Evolutionary conservation across 169 alveolate genomes (phyloP).

Genomic region (Besnoitia besnoiti): DNA sequence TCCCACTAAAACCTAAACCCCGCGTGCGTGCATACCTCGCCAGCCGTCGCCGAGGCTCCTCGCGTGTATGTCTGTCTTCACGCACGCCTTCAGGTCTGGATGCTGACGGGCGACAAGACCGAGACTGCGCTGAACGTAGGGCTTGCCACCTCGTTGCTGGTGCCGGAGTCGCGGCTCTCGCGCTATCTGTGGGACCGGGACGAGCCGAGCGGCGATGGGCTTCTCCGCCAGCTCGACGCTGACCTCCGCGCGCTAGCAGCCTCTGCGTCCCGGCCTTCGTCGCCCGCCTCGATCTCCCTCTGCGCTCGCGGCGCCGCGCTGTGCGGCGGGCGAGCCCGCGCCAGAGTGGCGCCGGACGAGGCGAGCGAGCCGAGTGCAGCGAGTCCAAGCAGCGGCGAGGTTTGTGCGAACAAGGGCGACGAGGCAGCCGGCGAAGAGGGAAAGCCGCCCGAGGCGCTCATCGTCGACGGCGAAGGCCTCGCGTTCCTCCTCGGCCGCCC

Average conservation of each 20-base stretch:
- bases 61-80: neutral
- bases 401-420: neutral
- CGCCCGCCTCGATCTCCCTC: too few relatives aligned
- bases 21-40: too few relatives aligned
- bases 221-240: neutral
- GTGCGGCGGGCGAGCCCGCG: too few relatives aligned
- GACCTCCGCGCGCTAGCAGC: neutral
- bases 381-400: too few relatives aligned
- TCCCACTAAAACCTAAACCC: too few relatives aligned
- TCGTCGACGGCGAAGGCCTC: conserved; percentile 39
- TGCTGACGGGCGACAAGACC: conserved; percentile 95
- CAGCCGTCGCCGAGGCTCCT: too few relatives aligned
- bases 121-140: conserved; percentile 95
- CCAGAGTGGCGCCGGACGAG: neutral
- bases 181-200: conserved; percentile 15
- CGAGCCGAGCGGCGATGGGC: neutral
- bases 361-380: too few relatives aligned
- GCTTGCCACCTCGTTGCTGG: conserved; percentile 62
- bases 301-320: too few relatives aligned
- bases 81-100: conserved; percentile 81
- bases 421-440: neutral
- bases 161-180: conserved; percentile 8
- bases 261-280: neutral
- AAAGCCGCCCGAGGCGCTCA: neutral
- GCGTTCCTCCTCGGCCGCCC: neutral